A percentile compares a stretch with the other conserved stretches of the same genome.
These are phyloP conservation scores for Geotrichum candidum DNA, from an alignment of 1,139 yeast genomes.

Conservation along the genomic window DNA sequence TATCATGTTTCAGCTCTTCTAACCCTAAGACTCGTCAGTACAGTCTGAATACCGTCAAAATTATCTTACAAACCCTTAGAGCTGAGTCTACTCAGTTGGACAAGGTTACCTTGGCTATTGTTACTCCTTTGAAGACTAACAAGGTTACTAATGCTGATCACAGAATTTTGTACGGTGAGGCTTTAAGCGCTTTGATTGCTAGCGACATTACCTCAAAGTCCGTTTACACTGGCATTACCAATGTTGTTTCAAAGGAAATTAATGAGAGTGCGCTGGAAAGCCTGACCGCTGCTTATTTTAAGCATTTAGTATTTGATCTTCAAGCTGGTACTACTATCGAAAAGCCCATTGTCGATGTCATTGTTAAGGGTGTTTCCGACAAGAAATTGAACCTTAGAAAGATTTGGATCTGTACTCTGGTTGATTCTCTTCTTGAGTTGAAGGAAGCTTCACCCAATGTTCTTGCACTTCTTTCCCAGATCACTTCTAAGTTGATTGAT, in stretches of 20 bases:
- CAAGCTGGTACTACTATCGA: slow-evolving; percentile 19
- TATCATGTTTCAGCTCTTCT: slow-evolving; percentile 63
- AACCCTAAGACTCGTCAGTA: slow-evolving; percentile 58
- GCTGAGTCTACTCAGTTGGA: slow-evolving; percentile 24
- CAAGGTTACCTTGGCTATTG: slow-evolving; percentile 46
- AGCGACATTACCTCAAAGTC: slow-evolving; percentile 32
- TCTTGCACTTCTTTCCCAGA: slow-evolving; percentile 28
- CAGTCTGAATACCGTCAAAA: slow-evolving; percentile 43
- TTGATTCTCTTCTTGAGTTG: slow-evolving; percentile 29
- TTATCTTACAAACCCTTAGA: slow-evolving; percentile 22
- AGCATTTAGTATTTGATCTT: slow-evolving; percentile 36
- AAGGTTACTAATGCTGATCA: slow-evolving; percentile 57
- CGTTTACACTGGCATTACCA: slow-evolving; percentile 43
- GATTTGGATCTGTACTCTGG: slow-evolving; percentile 60
- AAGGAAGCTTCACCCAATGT: slow-evolving; percentile 18
- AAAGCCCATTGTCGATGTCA: slow-evolving; percentile 31
- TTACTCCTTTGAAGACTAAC: slow-evolving; percentile 45
- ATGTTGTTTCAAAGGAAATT: slow-evolving; percentile 61
- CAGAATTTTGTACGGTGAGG: slow-evolving; percentile 45
- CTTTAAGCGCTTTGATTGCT: slow-evolving; percentile 33
- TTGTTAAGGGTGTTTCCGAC: slow-evolving; percentile 57
- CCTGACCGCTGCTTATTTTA: slow-evolving; percentile 47
- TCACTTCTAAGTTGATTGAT: slow-evolving; percentile 36
- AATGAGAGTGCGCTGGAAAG: slow-evolving; percentile 59
- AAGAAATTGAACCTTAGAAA: slow-evolving; percentile 57